phyloP scores from a whole-genome alignment of 1,284 basidiomycete species.

The Ceratobasidium sp. region DNA sequence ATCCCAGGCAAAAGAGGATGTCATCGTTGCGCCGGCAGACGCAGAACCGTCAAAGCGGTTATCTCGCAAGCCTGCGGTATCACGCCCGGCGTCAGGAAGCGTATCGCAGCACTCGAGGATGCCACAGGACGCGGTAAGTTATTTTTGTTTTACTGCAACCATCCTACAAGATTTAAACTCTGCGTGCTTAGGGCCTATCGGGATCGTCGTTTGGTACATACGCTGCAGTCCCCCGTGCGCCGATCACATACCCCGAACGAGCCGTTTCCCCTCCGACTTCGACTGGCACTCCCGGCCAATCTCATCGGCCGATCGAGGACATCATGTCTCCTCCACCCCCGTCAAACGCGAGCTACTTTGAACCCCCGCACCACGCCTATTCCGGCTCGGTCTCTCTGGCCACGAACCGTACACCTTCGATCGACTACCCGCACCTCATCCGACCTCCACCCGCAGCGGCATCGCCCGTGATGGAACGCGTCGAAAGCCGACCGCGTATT shows the following conservation, averaged over 20 bases:
- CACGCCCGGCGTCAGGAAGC: slow-evolving; percentile 47
- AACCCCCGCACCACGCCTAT: slow-evolving; percentile 80
- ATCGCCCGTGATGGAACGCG: slow-evolving; percentile 74
- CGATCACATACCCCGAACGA: slow-evolving; percentile 41
- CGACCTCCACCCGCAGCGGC: slow-evolving; percentile 84
- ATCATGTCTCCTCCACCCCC: slow-evolving; percentile 78
- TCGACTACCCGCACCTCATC: slow-evolving; percentile 86
- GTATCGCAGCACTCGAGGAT: slow-evolving; percentile 50
- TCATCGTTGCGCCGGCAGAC: slow-evolving; percentile 52
- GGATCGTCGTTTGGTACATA: slow-evolving; percentile 29
- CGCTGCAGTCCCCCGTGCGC: slow-evolving; percentile 30
- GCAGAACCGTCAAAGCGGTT: slow-evolving; percentile 48
- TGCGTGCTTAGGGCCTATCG: slow-evolving; percentile 40
- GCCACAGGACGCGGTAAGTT: slow-evolving; percentile 32
- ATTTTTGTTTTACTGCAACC: slow-evolving; percentile 6
- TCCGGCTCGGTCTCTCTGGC: slow-evolving; percentile 60
- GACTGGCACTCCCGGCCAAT: slow-evolving; percentile 53
- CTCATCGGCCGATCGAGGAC: slow-evolving; percentile 81
- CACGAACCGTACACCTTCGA: slow-evolving; percentile 64
- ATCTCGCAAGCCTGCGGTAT: slow-evolving; percentile 51
- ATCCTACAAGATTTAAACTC: slow-evolving; percentile 20
- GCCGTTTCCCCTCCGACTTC: slow-evolving; percentile 40
- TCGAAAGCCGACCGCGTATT: slow-evolving; percentile 73
- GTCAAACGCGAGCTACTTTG: slow-evolving; percentile 83
- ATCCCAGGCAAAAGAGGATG: slow-evolving; percentile 57